These are phyloP conservation scores for Suhomyces prunicola DNA, from an alignment of 805 yeast genomes.

Conservation along the genomic window DNA sequence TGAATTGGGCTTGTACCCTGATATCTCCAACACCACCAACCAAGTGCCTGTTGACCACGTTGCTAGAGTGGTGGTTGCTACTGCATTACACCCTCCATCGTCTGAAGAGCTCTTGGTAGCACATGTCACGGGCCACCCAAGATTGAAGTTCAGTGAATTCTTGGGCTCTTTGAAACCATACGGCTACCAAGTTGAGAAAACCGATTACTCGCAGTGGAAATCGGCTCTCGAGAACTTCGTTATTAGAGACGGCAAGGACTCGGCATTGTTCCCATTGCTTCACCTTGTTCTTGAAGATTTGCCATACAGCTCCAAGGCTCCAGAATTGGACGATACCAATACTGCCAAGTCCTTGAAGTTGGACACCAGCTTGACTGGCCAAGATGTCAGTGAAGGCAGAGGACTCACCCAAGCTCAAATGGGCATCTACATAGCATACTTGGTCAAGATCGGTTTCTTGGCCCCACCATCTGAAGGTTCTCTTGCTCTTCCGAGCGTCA, in stretches of 20 bases:
- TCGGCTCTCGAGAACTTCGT: constrained; percentile 71
- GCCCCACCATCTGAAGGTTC: constrained; percentile 54
- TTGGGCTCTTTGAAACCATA: constrained; percentile 59
- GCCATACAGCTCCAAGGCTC: constrained; percentile 90
- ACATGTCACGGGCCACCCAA: constrained; percentile 97
- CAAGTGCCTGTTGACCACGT: constrained; percentile 99
- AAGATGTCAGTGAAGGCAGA: constrained; percentile 63
- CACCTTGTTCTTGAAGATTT: constrained; percentile 93
- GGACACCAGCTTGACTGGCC: constrained; percentile 63
- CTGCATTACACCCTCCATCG: constrained; percentile 73
- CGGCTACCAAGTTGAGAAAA: constrained; percentile 66
- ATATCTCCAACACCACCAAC: constrained; percentile 82
- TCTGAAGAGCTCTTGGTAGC: constrained; percentile 62
- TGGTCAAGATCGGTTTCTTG: constrained; percentile 76
- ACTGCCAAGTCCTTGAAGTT: constrained; percentile 64
- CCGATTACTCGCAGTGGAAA: constrained; percentile 79
- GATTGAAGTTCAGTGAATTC: constrained; percentile 76
- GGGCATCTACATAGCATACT: constrained; percentile 76
- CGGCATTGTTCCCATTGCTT: constrained; percentile 87
- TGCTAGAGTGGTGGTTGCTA: constrained; percentile 82
- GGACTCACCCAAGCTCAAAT: constrained; percentile 70
- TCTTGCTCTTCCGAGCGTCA: constrained; percentile 51
- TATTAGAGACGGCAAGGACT: constrained; percentile 61
- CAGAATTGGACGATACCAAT: constrained; percentile 87
- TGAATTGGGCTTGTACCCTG: constrained; percentile 83